Conservation (phyloP, 1,284 basidiomycete genomes). For the Clitocybe nebularis region DNA sequence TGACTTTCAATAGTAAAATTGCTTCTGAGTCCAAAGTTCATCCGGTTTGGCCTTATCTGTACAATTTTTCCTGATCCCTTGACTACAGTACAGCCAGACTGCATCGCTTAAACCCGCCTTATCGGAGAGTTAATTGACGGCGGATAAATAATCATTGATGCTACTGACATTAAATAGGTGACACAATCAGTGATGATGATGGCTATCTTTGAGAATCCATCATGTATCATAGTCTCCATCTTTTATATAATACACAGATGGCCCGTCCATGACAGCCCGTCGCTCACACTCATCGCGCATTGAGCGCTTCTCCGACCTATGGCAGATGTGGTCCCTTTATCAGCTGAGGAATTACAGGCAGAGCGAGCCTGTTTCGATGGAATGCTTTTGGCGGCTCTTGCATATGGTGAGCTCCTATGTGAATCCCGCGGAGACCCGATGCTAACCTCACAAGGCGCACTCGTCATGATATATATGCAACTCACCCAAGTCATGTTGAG, state of each 20-base stretch:
- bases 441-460: constrained; percentile 11
- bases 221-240: background rate
- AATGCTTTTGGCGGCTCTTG: constrained; percentile 13
- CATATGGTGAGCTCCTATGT: constrained; percentile 16
- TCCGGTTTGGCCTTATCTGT: too few relatives aligned
- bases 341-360: constrained; percentile 5
- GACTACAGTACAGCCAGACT: too few relatives aligned
- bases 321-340: constrained; percentile 7
- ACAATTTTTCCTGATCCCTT: too few relatives aligned
- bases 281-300: background rate
- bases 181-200: too few relatives aligned
- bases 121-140: too few relatives aligned
- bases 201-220: background rate
- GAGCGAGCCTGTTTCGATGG: constrained; percentile 16
- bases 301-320: constrained; percentile 5
- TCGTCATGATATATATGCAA: constrained; percentile 19
- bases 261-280: background rate
- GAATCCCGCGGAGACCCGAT: background rate
- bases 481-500: constrained; percentile 15
- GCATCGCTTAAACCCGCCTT: too few relatives aligned
- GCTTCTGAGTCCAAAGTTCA: too few relatives aligned
- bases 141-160: too few relatives aligned
- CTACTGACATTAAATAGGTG: too few relatives aligned
- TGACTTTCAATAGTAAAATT: too few relatives aligned
- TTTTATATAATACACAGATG: constrained; percentile 5